These are phyloP conservation scores for Rhizophagus clarus DNA, from an alignment of 192 early-diverging fungal genomes.

Conservation along the genomic window DNA sequence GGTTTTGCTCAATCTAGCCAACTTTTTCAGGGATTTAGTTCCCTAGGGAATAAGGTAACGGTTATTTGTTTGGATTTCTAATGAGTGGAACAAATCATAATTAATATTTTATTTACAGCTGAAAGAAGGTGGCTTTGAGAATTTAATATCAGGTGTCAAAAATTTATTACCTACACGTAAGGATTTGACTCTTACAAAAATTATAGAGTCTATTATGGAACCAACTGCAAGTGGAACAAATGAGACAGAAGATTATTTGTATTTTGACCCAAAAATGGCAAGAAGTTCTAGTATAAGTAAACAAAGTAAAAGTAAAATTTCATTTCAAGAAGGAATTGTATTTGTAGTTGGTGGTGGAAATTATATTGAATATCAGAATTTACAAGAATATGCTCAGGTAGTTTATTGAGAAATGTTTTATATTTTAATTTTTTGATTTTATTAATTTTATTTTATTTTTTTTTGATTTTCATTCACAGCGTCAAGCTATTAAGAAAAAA, in stretches of 20 bases:
- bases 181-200: slow-evolving; percentile 83
- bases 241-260: slow-evolving; percentile 83
- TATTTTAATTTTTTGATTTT: background rate
- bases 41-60: slow-evolving; percentile 70
- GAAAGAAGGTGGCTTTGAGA: slow-evolving; percentile 72
- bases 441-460: background rate
- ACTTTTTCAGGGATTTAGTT: slow-evolving; percentile 63
- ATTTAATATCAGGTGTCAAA: slow-evolving; percentile 85
- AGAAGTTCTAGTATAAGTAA: slow-evolving; percentile 52
- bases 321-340: slow-evolving; percentile 92
- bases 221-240: slow-evolving; percentile 49
- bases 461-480: slow-evolving; percentile 12
- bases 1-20: slow-evolving; percentile 54
- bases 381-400: slow-evolving; percentile 86
- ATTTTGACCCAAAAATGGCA: slow-evolving; percentile 84
- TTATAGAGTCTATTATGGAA: slow-evolving; percentile 87
- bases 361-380: slow-evolving; percentile 97
- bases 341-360: slow-evolving; percentile 98
- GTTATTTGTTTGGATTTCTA: background rate
- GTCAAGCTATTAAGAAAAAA: slow-evolving; percentile 62
- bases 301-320: slow-evolving; percentile 44
- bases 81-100: background rate
- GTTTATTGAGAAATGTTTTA: background rate
- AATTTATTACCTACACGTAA: slow-evolving; percentile 91
- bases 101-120: slow-evolving; percentile 27